Percentiles rank a stretch among this genome's conserved stretches.
phyloP scores from a whole-genome alignment of 73 alveolate species.

The Tetrahymena malaccensis region DNA sequence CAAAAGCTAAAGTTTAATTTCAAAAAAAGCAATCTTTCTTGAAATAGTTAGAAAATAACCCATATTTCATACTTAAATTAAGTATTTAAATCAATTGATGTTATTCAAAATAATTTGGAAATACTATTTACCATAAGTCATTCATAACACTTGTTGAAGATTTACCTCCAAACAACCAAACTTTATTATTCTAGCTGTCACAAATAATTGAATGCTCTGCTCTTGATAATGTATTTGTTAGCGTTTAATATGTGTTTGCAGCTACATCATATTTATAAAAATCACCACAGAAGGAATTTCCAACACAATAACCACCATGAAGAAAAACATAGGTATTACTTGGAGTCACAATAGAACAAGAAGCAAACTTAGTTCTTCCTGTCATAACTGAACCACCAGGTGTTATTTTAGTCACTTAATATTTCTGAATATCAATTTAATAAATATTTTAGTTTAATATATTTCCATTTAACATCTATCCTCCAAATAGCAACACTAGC shows the following conservation, averaged over 20 bases:
- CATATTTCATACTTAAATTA: too few species aligned
- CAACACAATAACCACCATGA: neutral
- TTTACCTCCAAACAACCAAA: neutral
- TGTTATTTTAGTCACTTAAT: neutral
- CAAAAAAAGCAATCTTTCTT: too few species aligned
- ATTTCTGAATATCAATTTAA: neutral
- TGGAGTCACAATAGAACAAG: neutral
- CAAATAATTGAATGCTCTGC: neutral
- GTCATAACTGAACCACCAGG: neutral
- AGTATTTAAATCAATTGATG: too few species aligned
- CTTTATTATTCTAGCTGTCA: neutral
- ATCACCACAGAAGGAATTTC: neutral
- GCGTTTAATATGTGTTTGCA: neutral
- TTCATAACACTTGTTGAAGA: neutral
- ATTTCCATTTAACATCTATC: neutral
- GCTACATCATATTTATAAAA: neutral
- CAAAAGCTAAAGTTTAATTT: too few species aligned
- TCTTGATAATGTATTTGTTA: neutral
- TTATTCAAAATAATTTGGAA: too few species aligned
- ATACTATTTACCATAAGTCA: neutral
- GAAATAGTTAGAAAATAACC: too few species aligned
- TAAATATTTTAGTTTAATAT: neutral
- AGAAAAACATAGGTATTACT: neutral
- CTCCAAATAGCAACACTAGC: neutral
- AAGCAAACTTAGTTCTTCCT: neutral